Evolutionary conservation across 306 rosid genomes (phyloP), one percentile per base, ranked within the genome.

Genomic region (Vicia sativa): DNA sequence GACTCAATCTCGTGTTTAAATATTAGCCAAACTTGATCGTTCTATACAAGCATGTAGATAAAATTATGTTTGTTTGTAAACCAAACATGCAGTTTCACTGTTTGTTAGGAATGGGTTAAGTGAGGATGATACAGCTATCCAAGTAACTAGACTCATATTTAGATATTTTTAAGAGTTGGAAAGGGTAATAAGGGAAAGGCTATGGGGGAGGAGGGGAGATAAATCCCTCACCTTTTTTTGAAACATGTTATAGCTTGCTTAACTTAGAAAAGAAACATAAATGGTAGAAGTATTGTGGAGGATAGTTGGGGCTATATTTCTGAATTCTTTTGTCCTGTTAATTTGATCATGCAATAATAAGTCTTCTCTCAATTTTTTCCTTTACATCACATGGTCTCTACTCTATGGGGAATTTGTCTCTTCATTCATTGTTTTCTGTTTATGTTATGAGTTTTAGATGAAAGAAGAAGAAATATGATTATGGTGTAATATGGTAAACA

Each of bases 371-470:
- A 21, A n/a, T 21, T 31, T 19, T 66, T 62, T 60, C 35, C 28
- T 16, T 54, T 53, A 39, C 48, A 59, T 13, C 29, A 2, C 56
- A 18, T 46, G 64, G 65, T 71, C 56, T 50, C 61, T 62, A 49
- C 50, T 11, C 35, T 50, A 25, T 37, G 19, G 39, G n/a, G 39
- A 49, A 62, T 13, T 45, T 25, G 67, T 62, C 52, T 31, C 45
- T 74, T 23, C 62, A 43, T 42, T 25, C 25, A 65, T 42, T 7
- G 11, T 66, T 38, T 18, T 50, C 57, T 18, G 57, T 19, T 19
- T 26, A 19, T 10, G 4, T 10, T 11, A 53, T 8, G 34, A 21
- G 34, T 21, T 50, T 52, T 53, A 23, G 59, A 23, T 23, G 12
- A 53, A 53, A 53, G 15, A 53, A 21, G 15, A 53, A 50, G 29